phyloP scores from a whole-genome alignment of 2,329 filamentous ascomycete genomes.

The Tolypocladium album region DNA sequence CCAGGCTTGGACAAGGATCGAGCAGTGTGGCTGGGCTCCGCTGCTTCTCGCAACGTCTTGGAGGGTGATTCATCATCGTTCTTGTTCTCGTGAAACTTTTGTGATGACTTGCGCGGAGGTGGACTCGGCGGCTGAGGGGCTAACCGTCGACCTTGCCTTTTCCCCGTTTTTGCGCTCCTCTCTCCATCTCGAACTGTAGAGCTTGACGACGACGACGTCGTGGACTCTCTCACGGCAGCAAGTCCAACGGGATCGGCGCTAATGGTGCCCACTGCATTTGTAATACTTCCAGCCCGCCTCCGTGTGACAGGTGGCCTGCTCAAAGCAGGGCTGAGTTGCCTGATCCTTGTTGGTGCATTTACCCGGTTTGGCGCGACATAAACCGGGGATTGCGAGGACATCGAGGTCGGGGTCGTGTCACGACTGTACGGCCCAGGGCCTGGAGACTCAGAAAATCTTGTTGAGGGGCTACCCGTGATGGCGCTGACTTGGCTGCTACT shows the following conservation, averaged over 20 bases:
- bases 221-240: conserved; percentile 56
- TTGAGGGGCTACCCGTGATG: conserved; percentile 62
- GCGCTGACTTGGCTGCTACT: conserved; percentile 45
- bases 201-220: conserved; percentile 61
- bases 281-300: conserved; percentile 43
- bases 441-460: conserved; percentile 63
- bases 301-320: conserved; percentile 51
- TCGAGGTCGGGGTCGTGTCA: conserved; percentile 68
- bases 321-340: conserved; percentile 44
- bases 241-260: conserved; percentile 45
- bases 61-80: conserved; percentile 27
- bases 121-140: conserved; percentile 47
- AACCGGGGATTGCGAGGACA: conserved; percentile 63
- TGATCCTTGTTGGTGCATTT: conserved; percentile 30
- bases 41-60: conserved; percentile 22
- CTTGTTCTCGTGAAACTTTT: conserved; percentile 34
- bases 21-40: conserved; percentile 16
- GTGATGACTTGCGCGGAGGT: conserved; percentile 50
- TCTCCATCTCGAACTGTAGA: conserved; percentile 52
- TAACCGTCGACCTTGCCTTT: conserved; percentile 28
- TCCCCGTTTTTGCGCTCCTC: conserved; percentile 28
- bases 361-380: conserved; percentile 38
- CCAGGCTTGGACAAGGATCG: conserved; percentile 22
- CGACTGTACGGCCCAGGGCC: conserved; percentile 61
- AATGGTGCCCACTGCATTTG: conserved; percentile 35